Percentiles rank a stretch among this genome's conserved stretches.
Conservation (phyloP, 2,329 filamentous ascomycete species). For the Trichoderma sp. region DNA sequence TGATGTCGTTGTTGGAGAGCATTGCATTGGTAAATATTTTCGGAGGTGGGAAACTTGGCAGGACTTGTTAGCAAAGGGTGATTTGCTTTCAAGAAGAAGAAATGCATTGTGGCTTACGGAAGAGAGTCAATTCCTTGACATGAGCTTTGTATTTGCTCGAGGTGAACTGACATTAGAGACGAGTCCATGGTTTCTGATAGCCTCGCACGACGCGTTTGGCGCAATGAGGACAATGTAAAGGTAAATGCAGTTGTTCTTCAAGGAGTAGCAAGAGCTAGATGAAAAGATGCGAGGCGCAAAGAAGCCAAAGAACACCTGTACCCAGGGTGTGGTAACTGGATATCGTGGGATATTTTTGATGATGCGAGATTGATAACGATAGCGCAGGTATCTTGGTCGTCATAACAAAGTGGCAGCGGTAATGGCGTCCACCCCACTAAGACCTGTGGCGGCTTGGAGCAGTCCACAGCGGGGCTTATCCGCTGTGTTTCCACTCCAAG, state of each 20-base stretch:
- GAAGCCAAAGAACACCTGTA: not conserved
- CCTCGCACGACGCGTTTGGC: not conserved
- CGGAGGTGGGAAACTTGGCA: constrained; percentile 77
- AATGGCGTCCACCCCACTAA: constrained; percentile 17
- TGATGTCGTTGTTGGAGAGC: constrained; percentile 87
- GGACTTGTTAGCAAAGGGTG: not conserved
- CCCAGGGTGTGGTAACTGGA: too few relatives aligned
- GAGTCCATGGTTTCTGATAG: constrained; percentile 10
- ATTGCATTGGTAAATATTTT: constrained; percentile 96
- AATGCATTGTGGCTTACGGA: constrained; percentile 56
- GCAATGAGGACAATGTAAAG: not conserved
- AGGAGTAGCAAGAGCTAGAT: not conserved
- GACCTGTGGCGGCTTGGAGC: constrained; percentile 16
- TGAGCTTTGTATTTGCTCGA: constrained; percentile 78
- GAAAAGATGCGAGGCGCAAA: not conserved
- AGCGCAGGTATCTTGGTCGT: not conserved
- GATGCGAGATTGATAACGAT: constrained; percentile 8
- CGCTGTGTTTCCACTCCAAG: constrained; percentile 4
- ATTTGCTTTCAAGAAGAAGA: not conserved
- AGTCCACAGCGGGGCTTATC: constrained; percentile 27
- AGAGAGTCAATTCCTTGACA: constrained; percentile 75
- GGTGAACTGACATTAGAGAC: constrained; percentile 66
- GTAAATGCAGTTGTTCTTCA: not conserved
- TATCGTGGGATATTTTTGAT: not conserved
- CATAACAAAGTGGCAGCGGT: not conserved